Base-by-base conservation (phyloP, 495 filamentous ascomycete species). In the Lasiosphaeris hirsuta region DNA sequence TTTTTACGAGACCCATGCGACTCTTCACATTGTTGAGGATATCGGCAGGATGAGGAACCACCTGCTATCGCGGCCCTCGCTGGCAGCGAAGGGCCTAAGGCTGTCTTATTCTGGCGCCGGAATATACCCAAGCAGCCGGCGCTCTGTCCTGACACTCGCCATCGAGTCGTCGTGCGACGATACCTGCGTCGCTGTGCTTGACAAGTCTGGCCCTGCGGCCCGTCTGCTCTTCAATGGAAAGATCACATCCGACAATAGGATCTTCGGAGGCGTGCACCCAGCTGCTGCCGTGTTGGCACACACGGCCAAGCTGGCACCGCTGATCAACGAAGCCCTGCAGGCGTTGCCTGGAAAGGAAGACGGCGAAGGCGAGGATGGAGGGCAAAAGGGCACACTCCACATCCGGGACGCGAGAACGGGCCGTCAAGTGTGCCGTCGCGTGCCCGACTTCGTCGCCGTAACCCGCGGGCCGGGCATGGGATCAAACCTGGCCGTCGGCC, bases 141-240 rank as follows among this genome's bases (percentile, higher is more conserved):
- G 81, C 23, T 67, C 70, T 7, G 75, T 90, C 43, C 69, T 89
- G 13, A 92, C 89, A 0, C 84, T 97, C 36, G 93, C 90, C 14
- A 96, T 97, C 67, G 93, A 97, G 75, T 90, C 89, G 13, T 96
- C 92, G n/a, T 97, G 90, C 78, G 94, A 98, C 72, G 94, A 98
- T 75, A 96, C 93, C 1, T 93, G 89, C 41, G 91, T 98, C 7
- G 89, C 93, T 17, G 72, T 98, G 44, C 78, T 97, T 11, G 80
- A 90, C 56, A 89, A 78, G 39, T 37, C 63, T 5, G 62, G 65
- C 7, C 55, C 66, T 3, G 66, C 69, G 10, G 80, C 83, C 7
- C 77, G 70, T 7, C 80, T 96, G 0, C 83, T 86, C 68, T 96
- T 92, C 73, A 85, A 95, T 58, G 79, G 87, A 59, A 96, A 90